These are phyloP conservation scores for Pseudogymnoascus sp. DNA, from an alignment of 2,329 filamentous ascomycete species.

Conservation along the genomic window DNA sequence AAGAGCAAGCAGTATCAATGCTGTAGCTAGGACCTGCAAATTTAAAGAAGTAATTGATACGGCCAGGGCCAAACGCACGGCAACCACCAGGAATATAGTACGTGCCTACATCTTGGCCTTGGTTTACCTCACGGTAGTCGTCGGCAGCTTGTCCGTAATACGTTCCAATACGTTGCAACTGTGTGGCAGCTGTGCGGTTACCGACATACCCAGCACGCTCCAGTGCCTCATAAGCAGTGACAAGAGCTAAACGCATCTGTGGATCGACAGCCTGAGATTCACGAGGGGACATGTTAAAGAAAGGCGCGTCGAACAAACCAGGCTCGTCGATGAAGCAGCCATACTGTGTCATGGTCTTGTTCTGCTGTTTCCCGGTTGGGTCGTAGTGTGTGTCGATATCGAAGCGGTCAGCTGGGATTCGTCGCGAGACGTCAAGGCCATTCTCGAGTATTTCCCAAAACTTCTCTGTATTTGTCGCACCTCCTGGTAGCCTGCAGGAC, in stretches of 20 bases:
- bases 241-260: conserved; percentile 65
- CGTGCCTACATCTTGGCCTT: conserved; percentile 9
- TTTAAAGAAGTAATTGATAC: conserved; percentile 32
- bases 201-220: conserved; percentile 66
- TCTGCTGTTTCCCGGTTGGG: conserved; percentile 59
- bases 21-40: conserved; percentile 31
- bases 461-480: conserved; percentile 32
- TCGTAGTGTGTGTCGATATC: conserved; percentile 62
- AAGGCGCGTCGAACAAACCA: conserved; percentile 65
- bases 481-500: conserved; percentile 27
- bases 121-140: conserved; percentile 10
- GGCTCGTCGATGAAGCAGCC: conserved; percentile 65
- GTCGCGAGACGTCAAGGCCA: conserved; percentile 63
- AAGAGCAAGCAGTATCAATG: conserved; percentile 32
- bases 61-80: conserved; percentile 13
- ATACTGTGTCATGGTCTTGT: conserved; percentile 64
- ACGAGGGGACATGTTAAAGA: conserved; percentile 78
- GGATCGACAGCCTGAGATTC: conserved; percentile 72
- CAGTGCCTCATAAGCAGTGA: conserved; percentile 69
- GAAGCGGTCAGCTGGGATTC: conserved; percentile 56
- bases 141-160: conserved; percentile 10
- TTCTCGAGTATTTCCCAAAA: conserved; percentile 33
- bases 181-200: conserved; percentile 3
- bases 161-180: conserved; percentile 34
- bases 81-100: conserved; percentile 8